Evolutionary conservation across 1,284 basidiomycete species (phyloP).

Genomic region (Pseudozyma pruni): DNA sequence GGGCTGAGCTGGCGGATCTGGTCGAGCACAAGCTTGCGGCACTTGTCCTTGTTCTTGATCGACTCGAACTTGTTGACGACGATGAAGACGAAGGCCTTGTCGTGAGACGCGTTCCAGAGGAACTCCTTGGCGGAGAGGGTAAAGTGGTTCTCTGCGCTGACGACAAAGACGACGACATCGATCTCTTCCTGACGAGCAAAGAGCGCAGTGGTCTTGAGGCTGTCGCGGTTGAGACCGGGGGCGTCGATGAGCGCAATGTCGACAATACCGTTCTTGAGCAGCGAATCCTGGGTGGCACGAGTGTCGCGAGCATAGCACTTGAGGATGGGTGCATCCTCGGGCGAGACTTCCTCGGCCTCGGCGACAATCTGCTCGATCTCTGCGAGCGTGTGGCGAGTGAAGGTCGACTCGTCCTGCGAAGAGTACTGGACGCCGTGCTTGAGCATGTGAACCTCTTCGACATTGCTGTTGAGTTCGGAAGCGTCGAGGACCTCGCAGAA

Average conservation of each 20-base stretch:
- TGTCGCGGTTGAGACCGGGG: conserved; percentile 95
- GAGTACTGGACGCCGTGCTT: conserved; percentile 77
- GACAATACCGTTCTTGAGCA: conserved; percentile 87
- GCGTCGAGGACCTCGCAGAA: conserved; percentile 98
- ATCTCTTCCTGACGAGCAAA: conserved; percentile 98
- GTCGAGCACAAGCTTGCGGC: conserved; percentile 86
- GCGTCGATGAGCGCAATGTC: conserved; percentile 99
- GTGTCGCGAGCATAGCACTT: conserved; percentile 69
- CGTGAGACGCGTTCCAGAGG: conserved; percentile 89
- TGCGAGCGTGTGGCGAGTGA: conserved; percentile 75
- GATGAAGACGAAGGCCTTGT: conserved; percentile 98
- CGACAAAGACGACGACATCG: conserved; percentile 97
- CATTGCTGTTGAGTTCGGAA: conserved; percentile 77
- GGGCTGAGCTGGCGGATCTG: conserved; percentile 94
- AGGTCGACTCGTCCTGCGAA: conserved; percentile 79
- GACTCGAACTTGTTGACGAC: conserved; percentile 99
- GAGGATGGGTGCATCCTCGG: conserved; percentile 60
- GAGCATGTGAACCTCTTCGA: conserved; percentile 80
- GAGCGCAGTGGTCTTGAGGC: conserved; percentile 91
- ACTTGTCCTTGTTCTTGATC: conserved; percentile 95
- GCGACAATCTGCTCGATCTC: conserved; percentile 82
- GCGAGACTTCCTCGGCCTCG: conserved; percentile 77
- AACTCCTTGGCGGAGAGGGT: conserved; percentile 96
- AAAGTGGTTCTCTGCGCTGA: conserved; percentile 98
- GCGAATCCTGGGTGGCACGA: conserved; percentile 51